Base-by-base conservation (phyloP, 148 eudicot species). In the Rhododendron henanense region DNA sequence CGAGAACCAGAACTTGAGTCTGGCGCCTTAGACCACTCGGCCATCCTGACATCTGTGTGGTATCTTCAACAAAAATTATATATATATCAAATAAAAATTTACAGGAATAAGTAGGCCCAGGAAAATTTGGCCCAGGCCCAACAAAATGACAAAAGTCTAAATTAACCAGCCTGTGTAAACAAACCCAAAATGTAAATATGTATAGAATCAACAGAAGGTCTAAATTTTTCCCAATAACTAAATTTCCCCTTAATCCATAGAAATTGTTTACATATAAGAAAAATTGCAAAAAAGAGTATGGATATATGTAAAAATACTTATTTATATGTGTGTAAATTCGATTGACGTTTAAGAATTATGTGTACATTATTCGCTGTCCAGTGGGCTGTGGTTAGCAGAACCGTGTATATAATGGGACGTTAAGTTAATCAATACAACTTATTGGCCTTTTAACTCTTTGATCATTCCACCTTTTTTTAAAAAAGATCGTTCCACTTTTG, bases 1-100 rank as follows among this genome's bases (percentile, higher is more conserved):
- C 83, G 83, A 81, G 83, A 81, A 81, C 83, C 83, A 81, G 83
- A 81, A 51, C 83, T 53, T 81, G 83, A 81, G 80, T 78, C 80
- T 78, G 80, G 80, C 80, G 80, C 80, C 80, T 78, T 78, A 78
- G 80, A 78, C 80, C 80, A 78, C 80, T 78, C 80, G 80, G 80
- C 80, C 80, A 78, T 78, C 80, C 80, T 78, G 80, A 78, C 80
- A 0, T 1, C 2, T 23, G 48, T 1, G 3, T 0, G 0, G 0
- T 0, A n/a, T 2, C 0, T 1, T 0, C 4, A 2, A 7, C 10
- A 6, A 35, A 75, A 16, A 1, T 16, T 0, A 28, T 6, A 37
- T 14, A 75, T 13, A 37, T 4, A 28, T 9, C 0, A 3, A 7
- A 4, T 33, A 35, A 1, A 0, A 14, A 0, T 35, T 2, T 35